Percentiles rank a stretch among this genome's conserved stretches.
These are phyloP conservation scores for Moricandia arvensis DNA, from an alignment of 345 rosid genomes.

Conservation along the genomic window DNA sequence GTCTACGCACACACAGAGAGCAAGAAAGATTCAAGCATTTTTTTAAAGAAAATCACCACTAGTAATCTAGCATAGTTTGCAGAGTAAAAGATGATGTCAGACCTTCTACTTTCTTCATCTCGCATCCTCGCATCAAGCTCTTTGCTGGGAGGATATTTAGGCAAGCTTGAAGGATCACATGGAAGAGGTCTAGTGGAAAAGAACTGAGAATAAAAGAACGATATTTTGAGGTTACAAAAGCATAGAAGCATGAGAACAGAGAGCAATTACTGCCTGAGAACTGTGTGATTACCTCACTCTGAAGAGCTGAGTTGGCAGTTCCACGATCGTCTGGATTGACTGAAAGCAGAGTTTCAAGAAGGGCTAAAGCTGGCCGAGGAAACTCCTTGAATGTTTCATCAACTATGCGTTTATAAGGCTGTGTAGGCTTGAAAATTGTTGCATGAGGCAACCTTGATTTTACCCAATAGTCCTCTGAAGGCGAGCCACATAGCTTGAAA, in stretches of 20 bases:
- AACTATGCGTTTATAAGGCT: conserved; percentile 87
- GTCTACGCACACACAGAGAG: conserved; percentile 45
- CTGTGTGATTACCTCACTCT: conserved; percentile 62
- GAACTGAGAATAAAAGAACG: conserved; percentile 55
- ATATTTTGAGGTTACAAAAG: conserved; percentile 4
- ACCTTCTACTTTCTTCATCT: conserved; percentile 96
- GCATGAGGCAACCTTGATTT: conserved; percentile 97
- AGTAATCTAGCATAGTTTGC: neutral
- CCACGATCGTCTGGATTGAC: conserved; percentile 95
- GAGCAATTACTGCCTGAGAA: conserved; percentile 14
- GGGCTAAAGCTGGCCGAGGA: conserved; percentile 79
- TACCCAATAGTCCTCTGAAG: conserved; percentile 91
- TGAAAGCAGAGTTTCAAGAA: conserved; percentile 82
- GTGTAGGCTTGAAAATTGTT: conserved; percentile 95
- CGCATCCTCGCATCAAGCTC: conserved; percentile 94
- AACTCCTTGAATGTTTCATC: conserved; percentile 94
- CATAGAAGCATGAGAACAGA: conserved; percentile 26
- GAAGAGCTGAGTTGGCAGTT: conserved; percentile 73
- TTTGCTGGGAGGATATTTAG: conserved; percentile 96
- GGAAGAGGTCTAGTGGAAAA: conserved; percentile 80
- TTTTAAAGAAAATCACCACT: neutral
- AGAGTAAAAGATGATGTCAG: neutral
- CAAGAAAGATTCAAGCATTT: conserved; percentile 3
- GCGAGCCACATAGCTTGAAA: conserved; percentile 97
- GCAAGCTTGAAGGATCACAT: conserved; percentile 93